Base-by-base conservation (phyloP, 2,329 filamentous ascomycete genomes). In the Sordariomycetes sp. region DNA sequence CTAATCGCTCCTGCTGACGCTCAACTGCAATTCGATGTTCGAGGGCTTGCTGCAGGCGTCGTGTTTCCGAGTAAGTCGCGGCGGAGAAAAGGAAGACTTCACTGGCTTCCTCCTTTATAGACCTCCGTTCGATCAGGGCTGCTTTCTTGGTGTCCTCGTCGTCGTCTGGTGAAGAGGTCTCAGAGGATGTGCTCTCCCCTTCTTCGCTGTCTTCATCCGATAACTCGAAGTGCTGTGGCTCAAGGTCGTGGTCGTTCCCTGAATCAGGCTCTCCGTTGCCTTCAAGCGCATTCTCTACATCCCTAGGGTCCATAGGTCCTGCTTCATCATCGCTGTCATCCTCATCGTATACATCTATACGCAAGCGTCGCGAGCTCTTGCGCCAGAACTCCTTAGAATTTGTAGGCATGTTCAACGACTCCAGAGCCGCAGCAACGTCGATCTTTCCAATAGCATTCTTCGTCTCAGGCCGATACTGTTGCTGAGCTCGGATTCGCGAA, bases 401-500 rank as follows among this genome's bases (percentile, higher is more conserved):
- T 2, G 42, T 41, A 12, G 48, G 40, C 43, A 76, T 42, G 0
- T 64, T 62, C 4, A 75, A 42, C 3, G 69, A 69, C 2, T 60
- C 54, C 2, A 63, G 50, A 0, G 72, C 72, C 1, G 70, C 67
- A 19, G 57, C 48, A 3, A 70, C 70, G 39, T 77, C 72, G 20
- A 59, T 56, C 5, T 39, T 42, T 27, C 53, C 55, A 3, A 74
- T 59, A 5, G 58, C 41, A 5, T 45, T 40, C 12, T 48, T 50
- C 2, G 50, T 51, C 4, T 46, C 46, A 2, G 52, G 46, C 1
- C 43, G 37, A 4, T 51, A 39, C 17, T 56, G 46, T 14, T 43
- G 54, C 43, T 63, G 66, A 4, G 76, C 65, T 34, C 77, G 69
- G 17, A 86, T 58, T 27, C 86, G 70, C 3, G 82, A 81, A 51